Conservation (phyloP, 83 land plant species). For the Diphasiastrum complanatum region DNA sequence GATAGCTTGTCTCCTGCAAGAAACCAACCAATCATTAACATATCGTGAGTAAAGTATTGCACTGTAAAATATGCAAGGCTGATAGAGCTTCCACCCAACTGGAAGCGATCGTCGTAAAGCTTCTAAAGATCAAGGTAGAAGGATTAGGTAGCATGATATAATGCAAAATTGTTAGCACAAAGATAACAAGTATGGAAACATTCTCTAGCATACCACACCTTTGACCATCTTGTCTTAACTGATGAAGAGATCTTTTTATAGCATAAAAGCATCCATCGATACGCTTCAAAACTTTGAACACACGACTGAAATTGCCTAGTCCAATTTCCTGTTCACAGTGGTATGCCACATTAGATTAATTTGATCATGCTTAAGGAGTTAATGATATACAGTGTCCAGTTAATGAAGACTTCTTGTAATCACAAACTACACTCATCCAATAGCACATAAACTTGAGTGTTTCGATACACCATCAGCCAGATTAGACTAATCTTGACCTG, state of each 20-base stretch:
- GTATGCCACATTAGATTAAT: background rate
- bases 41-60: background rate
- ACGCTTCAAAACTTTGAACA: slow-evolving; percentile 77
- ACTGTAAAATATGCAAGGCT: background rate
- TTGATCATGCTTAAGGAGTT: slow-evolving; percentile 1
- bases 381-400: background rate
- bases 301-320: slow-evolving; percentile 73
- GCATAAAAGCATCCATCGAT: slow-evolving; percentile 97
- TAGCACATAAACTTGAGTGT: background rate
- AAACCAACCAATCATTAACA: background rate
- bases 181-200: background rate
- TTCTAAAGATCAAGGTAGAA: too few species aligned
- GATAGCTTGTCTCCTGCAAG: slow-evolving; percentile 65
- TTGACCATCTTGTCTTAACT: slow-evolving; percentile 53
- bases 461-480: slow-evolving; percentile 1
- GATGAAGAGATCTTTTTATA: slow-evolving; percentile 61
- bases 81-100: background rate
- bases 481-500: slow-evolving; percentile 37
- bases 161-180: too few species aligned
- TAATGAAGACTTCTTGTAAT: background rate
- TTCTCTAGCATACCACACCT: slow-evolving; percentile 37
- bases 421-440: too few species aligned
- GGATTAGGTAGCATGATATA: too few species aligned
- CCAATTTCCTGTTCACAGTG: slow-evolving; percentile 75
- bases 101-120: too few species aligned